These are phyloP conservation scores for Leccinum subspadiceum DNA, from an alignment of 1,284 basidiomycete species.

Conservation along the genomic window DNA sequence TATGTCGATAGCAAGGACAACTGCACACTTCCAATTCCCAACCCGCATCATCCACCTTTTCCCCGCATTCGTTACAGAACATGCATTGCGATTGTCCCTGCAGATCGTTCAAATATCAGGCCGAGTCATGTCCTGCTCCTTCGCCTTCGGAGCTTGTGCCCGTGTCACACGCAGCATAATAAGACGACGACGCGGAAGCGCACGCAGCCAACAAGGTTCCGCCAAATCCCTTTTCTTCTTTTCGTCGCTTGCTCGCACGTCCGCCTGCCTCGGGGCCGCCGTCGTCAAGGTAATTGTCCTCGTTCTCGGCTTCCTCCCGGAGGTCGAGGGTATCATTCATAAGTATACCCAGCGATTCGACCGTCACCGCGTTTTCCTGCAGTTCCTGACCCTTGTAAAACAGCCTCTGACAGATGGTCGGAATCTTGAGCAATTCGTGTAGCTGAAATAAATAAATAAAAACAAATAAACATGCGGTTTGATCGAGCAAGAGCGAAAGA, in stretches of 20 bases:
- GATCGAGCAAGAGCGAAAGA: not conserved
- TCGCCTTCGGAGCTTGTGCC: constrained; percentile 35
- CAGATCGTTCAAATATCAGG: constrained; percentile 38
- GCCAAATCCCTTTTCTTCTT: constrained; percentile 69
- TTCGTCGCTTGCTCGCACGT: constrained; percentile 42
- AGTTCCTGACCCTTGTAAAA: constrained; percentile 64
- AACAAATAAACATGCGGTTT: not conserved
- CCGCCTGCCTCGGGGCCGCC: constrained; percentile 23
- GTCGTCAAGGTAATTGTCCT: constrained; percentile 39
- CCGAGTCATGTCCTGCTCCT: constrained; percentile 26
- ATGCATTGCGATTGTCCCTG: constrained; percentile 23
- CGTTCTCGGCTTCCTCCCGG: constrained; percentile 58
- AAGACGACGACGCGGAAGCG: not conserved
- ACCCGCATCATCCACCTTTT: constrained; percentile 13
- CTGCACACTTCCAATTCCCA: constrained; percentile 6
- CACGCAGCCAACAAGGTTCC: constrained; percentile 56
- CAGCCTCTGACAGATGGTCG: constrained; percentile 71
- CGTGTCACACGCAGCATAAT: constrained; percentile 26
- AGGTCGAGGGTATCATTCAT: constrained; percentile 68
- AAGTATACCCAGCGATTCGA: constrained; percentile 58
- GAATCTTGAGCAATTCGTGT: constrained; percentile 57
- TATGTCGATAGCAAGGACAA: constrained; percentile 30
- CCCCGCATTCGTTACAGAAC: constrained; percentile 41
- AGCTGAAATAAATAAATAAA: constrained; percentile 39
- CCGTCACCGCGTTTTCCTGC: constrained; percentile 58